Base-by-base conservation (phyloP, 2,329 filamentous ascomycete genomes). In the Penicillium polonicum region DNA sequence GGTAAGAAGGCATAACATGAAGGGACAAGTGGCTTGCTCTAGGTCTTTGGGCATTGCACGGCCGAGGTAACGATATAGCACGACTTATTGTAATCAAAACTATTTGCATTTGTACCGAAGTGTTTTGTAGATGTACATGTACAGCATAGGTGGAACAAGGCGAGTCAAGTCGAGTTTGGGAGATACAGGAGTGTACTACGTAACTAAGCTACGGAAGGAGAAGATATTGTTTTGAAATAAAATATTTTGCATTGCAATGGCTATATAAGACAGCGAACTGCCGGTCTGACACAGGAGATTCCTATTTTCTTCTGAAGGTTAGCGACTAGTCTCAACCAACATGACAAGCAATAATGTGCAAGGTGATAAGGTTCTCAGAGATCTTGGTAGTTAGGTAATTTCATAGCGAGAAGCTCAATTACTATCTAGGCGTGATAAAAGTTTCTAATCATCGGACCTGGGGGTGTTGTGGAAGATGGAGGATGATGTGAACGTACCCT, bases 371-470 rank as follows among this genome's bases (percentile, higher is more conserved):
- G 69, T 78, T 82, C 83, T 87, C 84, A 86, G 84, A 83, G 84
- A 87, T 87, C 84, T 87, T 87, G 84, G 84, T 87, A 83, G 81
- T 80, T 74, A 79, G 72, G 70, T 70, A 78, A 80, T 78, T 80
- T 85, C 84, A 86, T 79, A 66, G 78, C 79, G 79, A 36, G 74
- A 68, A 80, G 76, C 80, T 87, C 84, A 85, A 78, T 75, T 86
- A 86, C 84, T 86, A 86, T 88, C 85, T 88, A 88, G 82, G 81
- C 80, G 76, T 69, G 71, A 71, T 80, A 75, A 77, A 71, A 70
- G 70, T 45, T 81, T 87, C 73, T 88, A 86, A 87, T 88, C 86
- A 85, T 86, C 70, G 84, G 82, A 81, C 76, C 63, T 68, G 70
- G 60, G 53, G 39, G 19, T 39, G 6, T 38, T 39, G n/a, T 36